These are phyloP conservation scores for Rhizophagus sp. DNA, from an alignment of 192 early-diverging fungal species.

Conservation along the genomic window DNA sequence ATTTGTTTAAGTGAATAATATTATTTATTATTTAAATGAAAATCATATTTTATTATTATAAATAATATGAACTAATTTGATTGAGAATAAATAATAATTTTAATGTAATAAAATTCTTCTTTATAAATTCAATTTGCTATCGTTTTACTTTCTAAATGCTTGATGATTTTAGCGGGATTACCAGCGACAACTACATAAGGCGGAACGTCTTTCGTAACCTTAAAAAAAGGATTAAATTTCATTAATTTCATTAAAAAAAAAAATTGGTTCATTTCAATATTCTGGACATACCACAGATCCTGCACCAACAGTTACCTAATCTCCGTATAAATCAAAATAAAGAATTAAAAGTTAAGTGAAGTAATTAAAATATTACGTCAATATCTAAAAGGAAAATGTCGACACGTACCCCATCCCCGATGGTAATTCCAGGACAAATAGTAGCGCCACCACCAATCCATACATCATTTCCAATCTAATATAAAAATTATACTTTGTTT, in stretches of 20 bases:
- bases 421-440: slow-evolving; percentile 84
- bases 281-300: slow-evolving; percentile 64
- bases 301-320: slow-evolving; percentile 63
- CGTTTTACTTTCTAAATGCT: slow-evolving; percentile 21
- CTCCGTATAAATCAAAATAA: not conserved
- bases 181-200: slow-evolving; percentile 78
- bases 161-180: slow-evolving; percentile 82
- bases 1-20: no score
- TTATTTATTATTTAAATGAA: no score
- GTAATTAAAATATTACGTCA: not conserved
- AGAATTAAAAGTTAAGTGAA: not conserved
- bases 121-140: no score
- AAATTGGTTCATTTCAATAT: not conserved
- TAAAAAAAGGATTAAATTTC: not conserved
- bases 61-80: no score
- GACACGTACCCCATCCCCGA: slow-evolving; percentile 67
- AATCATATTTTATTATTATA: no score
- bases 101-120: no score
- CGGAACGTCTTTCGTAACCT: slow-evolving; percentile 82
- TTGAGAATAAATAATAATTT: no score
- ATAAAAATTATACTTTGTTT: not conserved
- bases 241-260: not conserved
- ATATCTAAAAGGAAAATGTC: not conserved
- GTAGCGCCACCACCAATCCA: slow-evolving; percentile 86
- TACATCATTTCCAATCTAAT: slow-evolving; percentile 77